Conservation (phyloP, 768 basidiomycete genomes). For the Trametes cubensis region DNA sequence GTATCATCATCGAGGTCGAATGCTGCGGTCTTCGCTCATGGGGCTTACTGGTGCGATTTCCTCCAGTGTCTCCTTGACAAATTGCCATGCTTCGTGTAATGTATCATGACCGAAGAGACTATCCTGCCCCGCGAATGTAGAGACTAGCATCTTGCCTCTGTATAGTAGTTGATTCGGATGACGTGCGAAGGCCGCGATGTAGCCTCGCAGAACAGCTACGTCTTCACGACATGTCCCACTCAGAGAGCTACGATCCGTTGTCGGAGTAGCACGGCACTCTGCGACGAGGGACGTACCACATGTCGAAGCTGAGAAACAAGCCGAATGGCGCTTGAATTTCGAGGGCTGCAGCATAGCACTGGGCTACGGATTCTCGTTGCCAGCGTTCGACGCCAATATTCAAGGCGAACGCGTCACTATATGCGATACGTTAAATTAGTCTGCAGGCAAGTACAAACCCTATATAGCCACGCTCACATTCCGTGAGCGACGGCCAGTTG, state of each 20-base stretch:
- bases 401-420: slow-evolving; percentile 31
- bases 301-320: slow-evolving; percentile 43
- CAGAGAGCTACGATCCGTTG: slow-evolving; percentile 36
- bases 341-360: slow-evolving; percentile 53
- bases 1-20: background rate
- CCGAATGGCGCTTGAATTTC: slow-evolving; percentile 40
- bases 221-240: slow-evolving; percentile 22
- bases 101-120: slow-evolving; percentile 36
- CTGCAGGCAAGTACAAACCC: too few relatives aligned
- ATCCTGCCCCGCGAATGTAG: slow-evolving; percentile 43
- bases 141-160: slow-evolving; percentile 36
- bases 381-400: slow-evolving; percentile 33
- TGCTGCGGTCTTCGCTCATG: background rate
- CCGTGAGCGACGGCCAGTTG: slow-evolving; percentile 29
- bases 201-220: slow-evolving; percentile 27
- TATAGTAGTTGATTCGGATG: slow-evolving; percentile 38
- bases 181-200: slow-evolving; percentile 32
- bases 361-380: slow-evolving; percentile 28
- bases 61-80: slow-evolving; percentile 31
- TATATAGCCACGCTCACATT: slow-evolving; percentile 26
- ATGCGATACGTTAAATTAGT: too few relatives aligned
- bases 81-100: slow-evolving; percentile 33
- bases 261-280: background rate
- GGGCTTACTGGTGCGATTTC: slow-evolving; percentile 36
- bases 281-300: slow-evolving; percentile 33